A percentile compares a stretch with the other conserved stretches of the same genome.
phyloP scores from a whole-genome alignment of 2,329 filamentous ascomycete genomes.

The Scortechinia acanthostroma region DNA sequence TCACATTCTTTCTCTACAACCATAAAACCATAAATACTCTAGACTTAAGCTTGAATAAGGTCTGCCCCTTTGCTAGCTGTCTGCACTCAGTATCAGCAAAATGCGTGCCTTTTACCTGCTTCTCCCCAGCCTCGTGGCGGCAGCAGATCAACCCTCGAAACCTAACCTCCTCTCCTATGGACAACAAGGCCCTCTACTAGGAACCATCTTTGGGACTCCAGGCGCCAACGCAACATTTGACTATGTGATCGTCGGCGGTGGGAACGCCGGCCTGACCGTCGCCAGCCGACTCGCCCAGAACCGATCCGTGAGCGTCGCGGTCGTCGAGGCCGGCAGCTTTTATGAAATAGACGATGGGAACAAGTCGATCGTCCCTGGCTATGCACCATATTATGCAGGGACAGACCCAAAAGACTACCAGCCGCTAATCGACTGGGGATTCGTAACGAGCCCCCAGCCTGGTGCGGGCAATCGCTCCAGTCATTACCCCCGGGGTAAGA shows the following conservation, averaged over 20 bases:
- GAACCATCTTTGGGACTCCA: conserved; percentile 7
- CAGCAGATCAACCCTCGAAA: background rate
- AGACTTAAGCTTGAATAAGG: background rate
- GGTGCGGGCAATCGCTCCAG: background rate
- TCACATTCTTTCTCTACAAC: too few relatives aligned
- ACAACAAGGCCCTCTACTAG: conserved; percentile 1
- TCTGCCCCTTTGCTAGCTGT: background rate
- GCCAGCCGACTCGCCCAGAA: background rate
- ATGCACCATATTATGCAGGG: conserved; percentile 10
- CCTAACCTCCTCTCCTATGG: background rate
- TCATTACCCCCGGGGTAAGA: background rate
- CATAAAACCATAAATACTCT: background rate
- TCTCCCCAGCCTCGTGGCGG: background rate
- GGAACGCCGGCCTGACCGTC: background rate
- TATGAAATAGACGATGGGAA: conserved; percentile 16
- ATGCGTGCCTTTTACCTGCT: background rate
- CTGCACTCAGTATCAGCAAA: background rate
- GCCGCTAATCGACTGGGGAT: conserved; percentile 5
- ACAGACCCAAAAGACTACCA: conserved; percentile 11
- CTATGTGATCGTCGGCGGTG: background rate
- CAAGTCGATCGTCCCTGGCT: conserved; percentile 13
- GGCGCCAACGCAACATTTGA: conserved; percentile 3
- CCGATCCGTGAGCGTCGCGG: conserved; percentile 5
- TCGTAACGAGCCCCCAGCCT: background rate
- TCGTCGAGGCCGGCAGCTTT: conserved; percentile 1